Base-by-base conservation (phyloP, 2,329 filamentous ascomycete species). In the Calonectria crousiana region DNA sequence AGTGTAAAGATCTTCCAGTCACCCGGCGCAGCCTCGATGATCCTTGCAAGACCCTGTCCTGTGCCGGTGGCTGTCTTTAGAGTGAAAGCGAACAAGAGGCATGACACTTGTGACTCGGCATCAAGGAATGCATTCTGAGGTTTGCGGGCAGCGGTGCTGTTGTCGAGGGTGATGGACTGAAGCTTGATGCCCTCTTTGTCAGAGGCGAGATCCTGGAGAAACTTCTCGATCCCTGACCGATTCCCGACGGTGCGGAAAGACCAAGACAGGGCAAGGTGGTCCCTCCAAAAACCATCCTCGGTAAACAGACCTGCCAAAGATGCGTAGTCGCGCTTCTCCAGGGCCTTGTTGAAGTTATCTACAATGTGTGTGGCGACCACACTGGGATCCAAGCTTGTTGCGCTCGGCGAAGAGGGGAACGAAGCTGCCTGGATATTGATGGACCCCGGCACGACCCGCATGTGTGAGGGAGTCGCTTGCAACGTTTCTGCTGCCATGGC, bases 1-100 rank as follows among this genome's bases (percentile, higher is more conserved):
- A 94, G 78, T 1, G 91, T 92, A 74, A 90, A 93, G 0, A 91
- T 89, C 80, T 91, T 92, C 92, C 92, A 94, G 2, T 75, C 47
- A 0, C 82, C 84, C 47, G 86, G 83, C 26, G 86, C 80, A 2
- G 44, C 41, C 47, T 87, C 82, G 0, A 88, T 84, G 0, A 94
- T 81, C 6, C 91, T 85, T 0, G 90, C 85, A 1, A 94, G 76
- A 1, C 93, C 93, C 1, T 87, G 83, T 0, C 92, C 93, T 0
- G 77, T 76, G 0, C 92, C 92, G 1, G 90, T 77, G 3, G 85
- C 83, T 0, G 90, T 92, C 2, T 89, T 85, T 20, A 92, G 83
- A 0, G 82, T 87, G 60, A 93, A 83, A 77, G 91, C 93, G 71
- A 90, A 89, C 62, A 89, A 86, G 0, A 95, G 83, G 2, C 90